phyloP scores from a whole-genome alignment of 2,329 filamentous ascomycete species.

The Domatiomyces catenatus region DNA sequence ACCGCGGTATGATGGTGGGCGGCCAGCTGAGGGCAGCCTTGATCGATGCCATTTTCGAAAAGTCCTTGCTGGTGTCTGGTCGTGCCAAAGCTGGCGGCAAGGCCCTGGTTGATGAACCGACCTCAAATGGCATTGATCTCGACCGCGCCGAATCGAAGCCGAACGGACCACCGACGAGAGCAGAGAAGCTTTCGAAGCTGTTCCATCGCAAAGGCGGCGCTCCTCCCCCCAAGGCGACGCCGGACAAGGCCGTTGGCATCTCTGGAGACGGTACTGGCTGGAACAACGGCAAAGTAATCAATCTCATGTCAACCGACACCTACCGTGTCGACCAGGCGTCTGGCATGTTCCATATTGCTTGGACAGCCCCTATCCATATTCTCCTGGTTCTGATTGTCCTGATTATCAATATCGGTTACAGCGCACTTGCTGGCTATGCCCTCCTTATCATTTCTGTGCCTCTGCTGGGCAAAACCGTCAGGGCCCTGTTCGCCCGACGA shows the following conservation, averaged over 20 bases:
- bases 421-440: slow-evolving; percentile 73
- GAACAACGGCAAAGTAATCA: slow-evolving; percentile 83
- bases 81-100: slow-evolving; percentile 71
- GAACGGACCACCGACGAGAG: slow-evolving; percentile 12
- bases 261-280: slow-evolving; percentile 63
- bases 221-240: slow-evolving; percentile 22
- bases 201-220: slow-evolving; percentile 22
- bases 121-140: slow-evolving; percentile 35
- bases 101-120: slow-evolving; percentile 31
- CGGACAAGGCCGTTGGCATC: slow-evolving; percentile 33
- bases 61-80: slow-evolving; percentile 76
- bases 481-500: slow-evolving; percentile 58
- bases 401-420: slow-evolving; percentile 76
- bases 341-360: slow-evolving; percentile 79
- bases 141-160: slow-evolving; percentile 28
- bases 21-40: slow-evolving; percentile 68
- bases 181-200: slow-evolving; percentile 22
- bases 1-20: slow-evolving; percentile 79
- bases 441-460: slow-evolving; percentile 67
- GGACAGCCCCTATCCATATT: slow-evolving; percentile 69
- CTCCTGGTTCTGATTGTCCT: slow-evolving; percentile 66
- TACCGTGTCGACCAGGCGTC: slow-evolving; percentile 82
- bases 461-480: slow-evolving; percentile 60
- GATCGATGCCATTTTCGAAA: slow-evolving; percentile 79
- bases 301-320: slow-evolving; percentile 88